Percentiles rank a stretch among this genome's conserved stretches.
Evolutionary conservation across 2,329 filamentous ascomycete species (phyloP).

Genomic region (Sporothrix globosa): DNA sequence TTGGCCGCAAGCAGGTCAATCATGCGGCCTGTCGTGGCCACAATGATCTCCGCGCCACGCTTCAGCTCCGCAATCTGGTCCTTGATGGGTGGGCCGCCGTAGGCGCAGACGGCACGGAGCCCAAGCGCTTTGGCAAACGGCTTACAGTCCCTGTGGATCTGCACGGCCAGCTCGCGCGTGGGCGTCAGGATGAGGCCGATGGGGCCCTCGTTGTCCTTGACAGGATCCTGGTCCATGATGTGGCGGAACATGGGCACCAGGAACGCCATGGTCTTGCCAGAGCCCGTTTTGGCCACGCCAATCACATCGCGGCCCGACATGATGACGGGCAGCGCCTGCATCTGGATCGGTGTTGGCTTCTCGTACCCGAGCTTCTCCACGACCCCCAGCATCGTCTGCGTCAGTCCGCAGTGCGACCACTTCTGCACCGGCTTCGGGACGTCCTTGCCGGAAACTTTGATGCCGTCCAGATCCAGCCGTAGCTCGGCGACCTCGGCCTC

Average conservation of each 20-base stretch:
- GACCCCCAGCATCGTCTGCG: conserved; percentile 83
- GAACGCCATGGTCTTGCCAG: conserved; percentile 96
- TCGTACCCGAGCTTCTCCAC: conserved; percentile 81
- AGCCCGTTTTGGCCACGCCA: conserved; percentile 95
- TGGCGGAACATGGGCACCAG: conserved; percentile 96
- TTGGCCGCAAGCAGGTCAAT: conserved; percentile 95
- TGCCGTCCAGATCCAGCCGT: conserved; percentile 86
- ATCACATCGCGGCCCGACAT: conserved; percentile 97
- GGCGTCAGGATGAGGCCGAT: conserved; percentile 90
- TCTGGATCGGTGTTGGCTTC: conserved; percentile 89
- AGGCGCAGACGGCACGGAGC: conserved; percentile 86
- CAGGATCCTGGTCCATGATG: conserved; percentile 86
- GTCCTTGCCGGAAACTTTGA: conserved; percentile 87
- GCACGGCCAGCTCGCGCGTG: conserved; percentile 88
- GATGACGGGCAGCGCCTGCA: conserved; percentile 90
- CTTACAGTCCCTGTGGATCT: conserved; percentile 93
- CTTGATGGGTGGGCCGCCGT: conserved; percentile 93
- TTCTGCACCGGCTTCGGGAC: conserved; percentile 93
- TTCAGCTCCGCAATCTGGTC: conserved; percentile 97
- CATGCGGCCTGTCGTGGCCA: conserved; percentile 92
- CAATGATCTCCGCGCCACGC: conserved; percentile 90
- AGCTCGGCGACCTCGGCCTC: conserved; percentile 82
- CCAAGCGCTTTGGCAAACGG: conserved; percentile 87
- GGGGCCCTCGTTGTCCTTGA: conserved; percentile 84
- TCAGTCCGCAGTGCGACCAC: conserved; percentile 93